A percentile compares a stretch with the other conserved stretches of the same genome.
Evolutionary conservation across 1,284 basidiomycete genomes (phyloP).

Genomic region (Microbotryum silenes-acaulis): DNA sequence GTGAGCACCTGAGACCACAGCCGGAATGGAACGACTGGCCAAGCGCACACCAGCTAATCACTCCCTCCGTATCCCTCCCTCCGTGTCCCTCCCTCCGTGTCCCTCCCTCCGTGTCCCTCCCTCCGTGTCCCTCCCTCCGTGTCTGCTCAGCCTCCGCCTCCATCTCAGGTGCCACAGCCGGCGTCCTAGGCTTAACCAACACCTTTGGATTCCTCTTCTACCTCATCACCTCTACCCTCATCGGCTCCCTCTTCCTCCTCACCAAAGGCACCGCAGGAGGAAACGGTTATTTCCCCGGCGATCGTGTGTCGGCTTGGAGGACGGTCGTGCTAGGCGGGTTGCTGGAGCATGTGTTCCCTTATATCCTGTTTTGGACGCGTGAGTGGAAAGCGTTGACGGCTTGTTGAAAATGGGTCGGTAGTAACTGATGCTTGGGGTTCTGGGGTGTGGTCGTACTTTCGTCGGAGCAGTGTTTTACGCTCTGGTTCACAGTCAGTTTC

Average conservation of each 20-base stretch:
- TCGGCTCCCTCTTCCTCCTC: too few relatives aligned
- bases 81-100: neutral
- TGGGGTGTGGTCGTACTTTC: too few relatives aligned
- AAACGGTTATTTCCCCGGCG: neutral
- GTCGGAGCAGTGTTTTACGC: too few relatives aligned
- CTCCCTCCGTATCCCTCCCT: neutral
- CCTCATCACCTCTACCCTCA: too few relatives aligned
- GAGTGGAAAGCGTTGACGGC: neutral
- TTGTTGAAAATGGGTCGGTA: neutral
- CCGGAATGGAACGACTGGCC: too few relatives aligned
- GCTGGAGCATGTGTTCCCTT: slow-evolving; percentile 29
- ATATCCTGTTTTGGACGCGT: slow-evolving; percentile 32
- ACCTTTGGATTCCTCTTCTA: too few relatives aligned
- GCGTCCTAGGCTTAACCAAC: too few relatives aligned
- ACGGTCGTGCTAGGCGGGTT: slow-evolving; percentile 39
- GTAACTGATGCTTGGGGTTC: too few relatives aligned
- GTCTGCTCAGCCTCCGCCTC: neutral
- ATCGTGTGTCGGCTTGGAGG: slow-evolving; percentile 44
- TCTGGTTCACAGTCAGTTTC: too few relatives aligned
- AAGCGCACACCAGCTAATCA: neutral
- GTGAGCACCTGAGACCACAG: neutral
- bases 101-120: neutral
- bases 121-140: neutral
- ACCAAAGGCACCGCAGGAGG: too few relatives aligned
- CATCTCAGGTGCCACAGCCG: too few relatives aligned